Base-by-base conservation (phyloP, 139 green algal genomes). In the Monoraphidium neglectum region DNA sequence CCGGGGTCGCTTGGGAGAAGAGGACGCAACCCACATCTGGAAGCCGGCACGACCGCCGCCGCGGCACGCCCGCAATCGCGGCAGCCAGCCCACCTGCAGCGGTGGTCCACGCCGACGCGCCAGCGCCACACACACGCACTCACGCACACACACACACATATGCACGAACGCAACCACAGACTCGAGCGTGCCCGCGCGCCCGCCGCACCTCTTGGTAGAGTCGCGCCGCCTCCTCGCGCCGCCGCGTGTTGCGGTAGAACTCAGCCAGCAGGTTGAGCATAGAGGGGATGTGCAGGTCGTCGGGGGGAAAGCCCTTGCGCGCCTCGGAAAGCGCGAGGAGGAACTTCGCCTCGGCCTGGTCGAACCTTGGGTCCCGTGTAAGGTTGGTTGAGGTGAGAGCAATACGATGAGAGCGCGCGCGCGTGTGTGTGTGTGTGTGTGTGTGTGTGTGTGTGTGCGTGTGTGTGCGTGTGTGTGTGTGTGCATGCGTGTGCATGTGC, bases 221-320 rank as follows among this genome's bases (percentile, higher is more conserved):
- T 38, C 47, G 40, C 73, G 90, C 83, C 28, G 90, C 90, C 65
- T 86, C 72, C 18, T 85, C 83, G 47, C 79, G 83, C 61, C 78
- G 72, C 38, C 84, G 61, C 1, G 64, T 88, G 77, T 92, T 85
- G 64, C 90, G 82, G 72, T 90, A 89, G 69, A 90, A 88, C 77
- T 95, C 90, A 1, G 90, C 90, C 70, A 95, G 81, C 86, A 94
- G 93, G 81, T 95, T 87, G 74, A 83, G 68, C 21, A 86, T 72
- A 35, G 77, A 84, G 21, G 90, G 90, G 37, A 95, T 82, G 75
- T 95, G 90, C 0, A 88, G 83, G 78, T 94, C 90, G 4, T 68
- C 63, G 16, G 66, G 67, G 12, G 87, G 88, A 81, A 95, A 95
- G 16, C 90, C 90, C 56, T 82, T 68, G 8, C 65, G 69, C 8